Evolutionary conservation across 2,329 filamentous ascomycete species (phyloP), one percentile per base, ranked within the genome.

Genomic region (Pyricularia sp.): DNA sequence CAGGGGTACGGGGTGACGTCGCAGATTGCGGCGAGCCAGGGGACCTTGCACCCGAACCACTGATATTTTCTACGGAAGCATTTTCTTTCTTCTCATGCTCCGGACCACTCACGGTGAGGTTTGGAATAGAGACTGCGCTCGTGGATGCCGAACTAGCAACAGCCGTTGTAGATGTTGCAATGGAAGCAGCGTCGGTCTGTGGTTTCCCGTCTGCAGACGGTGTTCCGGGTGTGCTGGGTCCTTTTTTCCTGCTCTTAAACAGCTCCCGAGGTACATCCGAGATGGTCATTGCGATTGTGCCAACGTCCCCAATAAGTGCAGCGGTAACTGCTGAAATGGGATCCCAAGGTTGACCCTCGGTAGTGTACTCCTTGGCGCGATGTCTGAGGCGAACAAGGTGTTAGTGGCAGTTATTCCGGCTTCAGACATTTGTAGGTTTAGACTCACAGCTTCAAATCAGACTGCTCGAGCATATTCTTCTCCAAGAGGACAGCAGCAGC

Each of bases 301-400:
- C 89, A 65, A 95, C 82, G n/a, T 94, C 94, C 6, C 91, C 91
- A n/a, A 97, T 81, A 0, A 97, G 79, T 0, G 93, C 92, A 64
- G 88, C 87, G 0, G 92, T 89, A 20, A 88, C 91, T 25, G 92
- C 92, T 17, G 90, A 89, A 28, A 96, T 86, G 0, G 93, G 92
- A 72, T 95, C 93, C 74, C 86, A 88, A 0, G 92, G 93, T 64
- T 93, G 90, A 36, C 90, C 87, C 70, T 93, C 91, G 0, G 91
- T 92, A 71, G 90, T 88, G 77, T 94, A 93, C 76, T 96, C 92
- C 25, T 77, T 79, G 0, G 80, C 72, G 2, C 81, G 81, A 71
- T 85, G 85, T 23, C 84, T 86, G 20, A 12, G 11, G 64, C 14
- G 6, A 10, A 50, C 9, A 59, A n/a, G 5, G 55, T 6, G 59